These are phyloP conservation scores for Amaranthus hypochondriacus DNA, from an alignment of 148 eudicot species.

Conservation along the genomic window DNA sequence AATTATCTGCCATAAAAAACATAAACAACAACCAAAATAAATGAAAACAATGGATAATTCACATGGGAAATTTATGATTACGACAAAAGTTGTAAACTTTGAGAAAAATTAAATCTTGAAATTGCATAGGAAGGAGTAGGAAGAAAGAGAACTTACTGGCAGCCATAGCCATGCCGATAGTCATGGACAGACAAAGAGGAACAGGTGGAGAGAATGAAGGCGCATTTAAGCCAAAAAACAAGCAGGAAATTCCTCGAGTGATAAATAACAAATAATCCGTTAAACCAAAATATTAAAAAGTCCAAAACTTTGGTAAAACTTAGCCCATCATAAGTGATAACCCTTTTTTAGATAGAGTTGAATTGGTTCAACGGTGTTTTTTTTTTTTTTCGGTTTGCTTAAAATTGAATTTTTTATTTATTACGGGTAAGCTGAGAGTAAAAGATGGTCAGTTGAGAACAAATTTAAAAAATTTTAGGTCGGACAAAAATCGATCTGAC, in stretches of 20 bases:
- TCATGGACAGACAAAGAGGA: slow-evolving; percentile 1
- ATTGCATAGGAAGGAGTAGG: background rate
- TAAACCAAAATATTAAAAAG: background rate
- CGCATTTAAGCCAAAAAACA: background rate
- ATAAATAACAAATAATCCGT: too few species aligned
- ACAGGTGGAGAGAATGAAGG: slow-evolving; percentile 17
- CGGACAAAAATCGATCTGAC: too few species aligned
- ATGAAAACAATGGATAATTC: background rate
- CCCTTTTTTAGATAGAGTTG: too few species aligned
- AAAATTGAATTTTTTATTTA: too few species aligned
- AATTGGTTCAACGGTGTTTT: too few species aligned
- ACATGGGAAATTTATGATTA: background rate
- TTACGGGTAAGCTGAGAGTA: too few species aligned
- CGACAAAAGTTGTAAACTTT: background rate
- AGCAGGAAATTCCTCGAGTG: background rate
- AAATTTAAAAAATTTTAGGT: too few species aligned
- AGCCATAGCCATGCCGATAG: slow-evolving; percentile 20
- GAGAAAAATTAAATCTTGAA: background rate
- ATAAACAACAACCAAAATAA: background rate
- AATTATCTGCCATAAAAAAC: background rate
- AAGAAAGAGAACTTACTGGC: slow-evolving; percentile 19
- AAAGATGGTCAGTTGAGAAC: too few species aligned
- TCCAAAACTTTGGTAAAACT: background rate
- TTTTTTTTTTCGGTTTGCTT: too few species aligned
- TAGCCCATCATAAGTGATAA: background rate